Percentiles rank a stretch among this genome's conserved stretches.
phyloP scores from a whole-genome alignment of 306 rosid genomes.

The Cucumis sativus region Cucumber_9930_V3 NC_026657.2:39268001-39268500 shows the following conservation, averaged over 20 bases:
- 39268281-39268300: slow-evolving; percentile 33
- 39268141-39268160: not conserved
- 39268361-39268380: not conserved
- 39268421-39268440: not conserved
- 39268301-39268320: slow-evolving; percentile 52
- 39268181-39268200: slow-evolving; percentile 80
- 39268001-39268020: slow-evolving; percentile 54
- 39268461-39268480: too few species aligned
- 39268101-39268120: slow-evolving; percentile 60
- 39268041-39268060: slow-evolving; percentile 65
- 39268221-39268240: slow-evolving; percentile 50
- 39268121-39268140: not conserved
- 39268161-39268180: slow-evolving; percentile 11
- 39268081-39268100: slow-evolving; percentile 58
- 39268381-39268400: not conserved
- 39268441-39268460: not conserved
- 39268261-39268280: slow-evolving; percentile 23
- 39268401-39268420: not conserved
- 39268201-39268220: slow-evolving; percentile 67
- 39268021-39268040: slow-evolving; percentile 67
- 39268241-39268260: slow-evolving; percentile 23
- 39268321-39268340: not conserved
- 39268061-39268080: slow-evolving; percentile 60
- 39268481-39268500: too few species aligned
- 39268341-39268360: not conserved